A percentile compares a stretch with the other conserved stretches of the same genome.
phyloP scores from a whole-genome alignment of 495 filamentous ascomycete species.

The Echria macrotheca region DNA sequence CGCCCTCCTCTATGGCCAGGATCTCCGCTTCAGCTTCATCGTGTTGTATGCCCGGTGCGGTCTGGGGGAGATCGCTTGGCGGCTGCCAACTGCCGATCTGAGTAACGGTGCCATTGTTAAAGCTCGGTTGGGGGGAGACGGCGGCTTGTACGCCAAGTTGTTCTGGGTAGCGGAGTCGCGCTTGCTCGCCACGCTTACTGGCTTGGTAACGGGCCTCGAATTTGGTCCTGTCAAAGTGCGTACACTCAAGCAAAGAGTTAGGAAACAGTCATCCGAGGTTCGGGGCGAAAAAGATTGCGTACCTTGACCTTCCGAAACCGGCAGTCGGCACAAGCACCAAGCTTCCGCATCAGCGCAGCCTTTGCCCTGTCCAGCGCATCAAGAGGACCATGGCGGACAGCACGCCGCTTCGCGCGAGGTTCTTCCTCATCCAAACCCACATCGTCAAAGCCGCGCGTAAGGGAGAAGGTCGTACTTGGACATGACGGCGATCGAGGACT shows the following conservation, averaged over 20 bases:
- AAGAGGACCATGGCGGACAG: conserved; percentile 18
- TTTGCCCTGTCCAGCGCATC: conserved; percentile 5
- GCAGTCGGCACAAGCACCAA: conserved; percentile 24
- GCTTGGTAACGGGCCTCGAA: conserved; percentile 9
- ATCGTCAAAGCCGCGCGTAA: conserved; percentile 3
- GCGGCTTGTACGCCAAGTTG: no score
- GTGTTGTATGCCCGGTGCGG: neutral
- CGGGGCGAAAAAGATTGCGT: no score
- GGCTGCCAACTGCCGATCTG: neutral
- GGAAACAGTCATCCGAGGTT: neutral
- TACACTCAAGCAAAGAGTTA: conserved; percentile 8
- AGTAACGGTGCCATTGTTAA: neutral
- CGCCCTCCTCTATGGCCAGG: no score
- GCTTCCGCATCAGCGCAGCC: conserved; percentile 24
- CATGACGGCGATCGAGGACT: conserved; percentile 15
- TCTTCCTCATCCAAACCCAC: conserved; percentile 6
- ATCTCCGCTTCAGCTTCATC: neutral
- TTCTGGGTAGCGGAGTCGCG: no score
- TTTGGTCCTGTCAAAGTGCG: conserved; percentile 2
- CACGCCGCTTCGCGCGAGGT: conserved; percentile 4
- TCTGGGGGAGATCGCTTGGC: neutral
- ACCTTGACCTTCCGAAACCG: conserved; percentile 21
- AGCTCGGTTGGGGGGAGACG: no score
- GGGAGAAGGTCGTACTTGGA: conserved; percentile 16
- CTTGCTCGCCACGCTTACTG: no score